phyloP scores from a whole-genome alignment of 2,329 filamentous ascomycete species.

The Pyrenochaeta sp. region DNA sequence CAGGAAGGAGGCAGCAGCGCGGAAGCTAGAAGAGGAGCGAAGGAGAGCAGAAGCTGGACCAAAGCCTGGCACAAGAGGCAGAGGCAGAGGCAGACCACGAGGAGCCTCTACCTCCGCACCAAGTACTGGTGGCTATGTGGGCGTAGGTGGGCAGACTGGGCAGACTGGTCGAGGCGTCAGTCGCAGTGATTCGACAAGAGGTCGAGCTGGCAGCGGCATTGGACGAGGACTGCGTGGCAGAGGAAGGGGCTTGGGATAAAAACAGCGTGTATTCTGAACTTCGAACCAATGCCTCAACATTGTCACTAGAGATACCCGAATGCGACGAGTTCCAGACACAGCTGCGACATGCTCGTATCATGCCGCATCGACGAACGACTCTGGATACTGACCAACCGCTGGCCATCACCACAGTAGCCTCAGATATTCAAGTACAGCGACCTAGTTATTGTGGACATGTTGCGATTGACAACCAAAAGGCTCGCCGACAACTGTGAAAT shows the following conservation, averaged over 20 bases:
- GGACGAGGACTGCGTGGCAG: constrained; percentile 52
- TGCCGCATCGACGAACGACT: too few species aligned
- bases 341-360: too few species aligned
- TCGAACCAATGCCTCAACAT: background rate
- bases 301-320: background rate
- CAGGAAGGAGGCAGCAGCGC: constrained; percentile 72
- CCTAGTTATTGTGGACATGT: too few species aligned
- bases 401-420: too few species aligned
- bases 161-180: constrained; percentile 59
- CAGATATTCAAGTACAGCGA: too few species aligned
- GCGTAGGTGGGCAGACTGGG: constrained; percentile 54
- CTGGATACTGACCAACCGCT: too few species aligned
- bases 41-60: constrained; percentile 67
- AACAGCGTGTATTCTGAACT: background rate
- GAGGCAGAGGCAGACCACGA: constrained; percentile 47
- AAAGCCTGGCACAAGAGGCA: constrained; percentile 51
- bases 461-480: too few species aligned
- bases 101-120: constrained; percentile 38
- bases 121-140: constrained; percentile 51
- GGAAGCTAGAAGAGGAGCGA: constrained; percentile 60
- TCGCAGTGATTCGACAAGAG: constrained; percentile 55
- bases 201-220: constrained; percentile 55
- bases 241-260: constrained; percentile 39
- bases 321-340: background rate
- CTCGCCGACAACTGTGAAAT: too few species aligned